Conservation (phyloP, 257 asterid genomes). For the Solanum sitiens region DNA sequence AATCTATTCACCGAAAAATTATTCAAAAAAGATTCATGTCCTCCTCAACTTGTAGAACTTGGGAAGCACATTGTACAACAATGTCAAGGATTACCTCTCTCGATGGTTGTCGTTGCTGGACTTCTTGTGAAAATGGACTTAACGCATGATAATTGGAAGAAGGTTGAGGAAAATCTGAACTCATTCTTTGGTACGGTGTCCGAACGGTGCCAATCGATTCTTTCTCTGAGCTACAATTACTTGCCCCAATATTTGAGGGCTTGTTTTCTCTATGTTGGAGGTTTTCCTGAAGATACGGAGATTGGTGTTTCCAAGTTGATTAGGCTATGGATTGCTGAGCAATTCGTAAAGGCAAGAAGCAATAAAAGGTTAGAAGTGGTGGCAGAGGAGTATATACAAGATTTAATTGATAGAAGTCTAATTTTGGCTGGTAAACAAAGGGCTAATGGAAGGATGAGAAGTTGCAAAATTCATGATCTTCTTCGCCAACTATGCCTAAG, state of each 20-base stretch:
- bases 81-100: too few species aligned
- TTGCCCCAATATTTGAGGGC: not conserved
- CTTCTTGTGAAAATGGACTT: too few species aligned
- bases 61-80: not conserved
- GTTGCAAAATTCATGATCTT: not conserved
- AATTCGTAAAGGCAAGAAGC: not conserved
- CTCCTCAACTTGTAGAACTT: not conserved
- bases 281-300: not conserved
- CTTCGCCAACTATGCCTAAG: not conserved
- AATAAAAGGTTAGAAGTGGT: not conserved
- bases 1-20: not conserved
- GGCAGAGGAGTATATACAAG: not conserved
- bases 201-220: not conserved
- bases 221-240: not conserved
- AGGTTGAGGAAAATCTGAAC: not conserved
- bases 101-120: too few species aligned
- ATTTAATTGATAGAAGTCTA: not conserved
- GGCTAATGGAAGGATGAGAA: not conserved
- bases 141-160: not conserved
- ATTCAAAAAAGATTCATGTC: not conserved
- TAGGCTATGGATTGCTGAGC: conserved; percentile 1
- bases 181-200: not conserved
- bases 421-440: not conserved
- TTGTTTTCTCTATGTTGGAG: not conserved
- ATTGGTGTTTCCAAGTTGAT: not conserved